phyloP scores from a whole-genome alignment of 1,284 basidiomycete species.

The Bondarzewia mesenterica region DNA sequence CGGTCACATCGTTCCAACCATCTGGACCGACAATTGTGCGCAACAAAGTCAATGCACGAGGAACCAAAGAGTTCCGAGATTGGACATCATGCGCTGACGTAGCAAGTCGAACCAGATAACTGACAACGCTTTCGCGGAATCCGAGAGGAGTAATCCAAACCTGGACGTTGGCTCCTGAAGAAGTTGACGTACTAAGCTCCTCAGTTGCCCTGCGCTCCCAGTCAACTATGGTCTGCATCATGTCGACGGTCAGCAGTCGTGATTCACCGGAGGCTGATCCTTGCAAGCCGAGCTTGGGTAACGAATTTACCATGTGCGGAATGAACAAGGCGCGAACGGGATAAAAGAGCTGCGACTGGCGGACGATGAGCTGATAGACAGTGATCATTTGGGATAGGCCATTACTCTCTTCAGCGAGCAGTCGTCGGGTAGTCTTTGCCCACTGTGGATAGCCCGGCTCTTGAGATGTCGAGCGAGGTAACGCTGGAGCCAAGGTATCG shows the following conservation, averaged over 20 bases:
- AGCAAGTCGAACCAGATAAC: slow-evolving; percentile 85
- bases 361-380: slow-evolving; percentile 89
- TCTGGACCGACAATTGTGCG: slow-evolving; percentile 74
- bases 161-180: slow-evolving; percentile 13
- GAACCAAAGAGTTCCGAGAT: slow-evolving; percentile 55
- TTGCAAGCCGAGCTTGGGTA: slow-evolving; percentile 83
- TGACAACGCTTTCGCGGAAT: slow-evolving; percentile 86
- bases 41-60: slow-evolving; percentile 77
- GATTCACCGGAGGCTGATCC: slow-evolving; percentile 74
- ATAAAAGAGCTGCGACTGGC: slow-evolving; percentile 91
- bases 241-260: slow-evolving; percentile 75
- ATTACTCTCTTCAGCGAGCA: slow-evolving; percentile 87
- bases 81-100: slow-evolving; percentile 70
- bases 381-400: slow-evolving; percentile 78
- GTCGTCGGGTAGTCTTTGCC: slow-evolving; percentile 84
- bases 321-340: slow-evolving; percentile 90
- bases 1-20: slow-evolving; percentile 90
- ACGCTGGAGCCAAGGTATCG: slow-evolving; percentile 85
- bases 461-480: slow-evolving; percentile 50
- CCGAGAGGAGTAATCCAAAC: slow-evolving; percentile 74
- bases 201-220: slow-evolving; percentile 73
- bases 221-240: slow-evolving; percentile 79
- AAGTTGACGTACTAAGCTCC: slow-evolving; percentile 9
- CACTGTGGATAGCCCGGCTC: slow-evolving; percentile 73
- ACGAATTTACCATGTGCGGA: slow-evolving; percentile 90